phyloP scores from a whole-genome alignment of 768 basidiomycete species.

The Russula compacta region DNA sequence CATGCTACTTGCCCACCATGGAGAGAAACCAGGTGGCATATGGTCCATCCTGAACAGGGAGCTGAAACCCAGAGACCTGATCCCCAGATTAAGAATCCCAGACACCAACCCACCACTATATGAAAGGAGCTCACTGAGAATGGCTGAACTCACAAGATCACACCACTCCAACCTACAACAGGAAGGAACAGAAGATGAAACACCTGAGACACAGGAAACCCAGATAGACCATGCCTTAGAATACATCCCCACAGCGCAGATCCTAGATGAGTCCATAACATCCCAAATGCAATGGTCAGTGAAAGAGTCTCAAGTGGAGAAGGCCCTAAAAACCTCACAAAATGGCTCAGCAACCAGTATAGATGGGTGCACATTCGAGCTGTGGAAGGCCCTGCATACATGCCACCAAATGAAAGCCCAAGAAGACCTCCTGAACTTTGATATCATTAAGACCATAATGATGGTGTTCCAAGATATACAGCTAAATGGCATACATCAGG shows the following conservation, averaged over 20 bases:
- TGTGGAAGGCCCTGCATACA: neutral
- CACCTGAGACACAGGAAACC: no score
- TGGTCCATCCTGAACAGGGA: neutral
- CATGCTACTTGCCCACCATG: neutral
- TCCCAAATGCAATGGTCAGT: no score
- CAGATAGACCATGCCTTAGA: no score
- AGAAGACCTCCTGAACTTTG: neutral
- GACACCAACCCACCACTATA: neutral
- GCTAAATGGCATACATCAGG: neutral
- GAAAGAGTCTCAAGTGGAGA: neutral
- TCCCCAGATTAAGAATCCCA: neutral
- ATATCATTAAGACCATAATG: neutral
- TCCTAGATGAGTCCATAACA: neutral
- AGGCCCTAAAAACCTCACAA: neutral
- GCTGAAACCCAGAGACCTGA: neutral
- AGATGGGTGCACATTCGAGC: neutral
- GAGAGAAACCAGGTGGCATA: neutral
- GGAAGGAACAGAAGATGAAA: neutral
- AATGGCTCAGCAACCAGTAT: neutral
- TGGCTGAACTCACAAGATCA: neutral
- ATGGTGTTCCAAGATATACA: neutral
- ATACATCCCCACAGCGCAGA: neutral
- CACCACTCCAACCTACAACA: constrained; percentile 3
- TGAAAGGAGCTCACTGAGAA: neutral
- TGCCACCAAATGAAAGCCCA: accelerated